Evolutionary conservation across 257 asterid genomes (phyloP).

Genomic region (Capsicum chinense): DNA sequence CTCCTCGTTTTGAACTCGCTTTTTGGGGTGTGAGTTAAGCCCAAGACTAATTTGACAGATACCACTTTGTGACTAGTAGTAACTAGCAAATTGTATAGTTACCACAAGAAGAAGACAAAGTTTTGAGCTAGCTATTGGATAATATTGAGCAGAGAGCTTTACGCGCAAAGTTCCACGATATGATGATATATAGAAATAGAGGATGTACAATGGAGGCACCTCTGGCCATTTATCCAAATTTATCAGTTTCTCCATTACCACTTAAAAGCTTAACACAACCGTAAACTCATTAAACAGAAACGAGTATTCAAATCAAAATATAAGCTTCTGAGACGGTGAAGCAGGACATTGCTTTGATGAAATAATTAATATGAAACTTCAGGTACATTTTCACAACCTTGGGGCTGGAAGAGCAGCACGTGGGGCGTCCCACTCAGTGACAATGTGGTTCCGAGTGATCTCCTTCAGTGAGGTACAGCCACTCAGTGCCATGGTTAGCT

Average conservation of each 20-base stretch:
- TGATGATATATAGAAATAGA: slow-evolving; percentile 25
- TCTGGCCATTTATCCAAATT: slow-evolving; percentile 24
- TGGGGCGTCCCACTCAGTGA: slow-evolving; percentile 79
- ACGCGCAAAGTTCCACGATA: neutral
- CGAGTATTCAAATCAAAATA: slow-evolving; percentile 25
- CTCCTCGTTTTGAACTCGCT: too few relatives aligned
- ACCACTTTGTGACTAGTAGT: too few relatives aligned
- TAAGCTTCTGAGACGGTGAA: slow-evolving; percentile 34
- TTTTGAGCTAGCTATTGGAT: too few relatives aligned
- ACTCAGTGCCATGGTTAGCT: slow-evolving; percentile 92
- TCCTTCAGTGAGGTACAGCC: slow-evolving; percentile 79
- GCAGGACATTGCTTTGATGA: slow-evolving; percentile 26
- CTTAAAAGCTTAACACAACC: neutral
- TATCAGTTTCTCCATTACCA: neutral
- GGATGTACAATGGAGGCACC: slow-evolving; percentile 31
- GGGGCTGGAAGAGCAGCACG: slow-evolving; percentile 52
- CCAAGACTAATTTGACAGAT: too few relatives aligned
- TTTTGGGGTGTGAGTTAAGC: too few relatives aligned
- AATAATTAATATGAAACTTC: neutral
- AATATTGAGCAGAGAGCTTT: too few relatives aligned
- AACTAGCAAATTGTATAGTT: too few relatives aligned
- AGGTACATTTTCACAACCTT: slow-evolving; percentile 53
- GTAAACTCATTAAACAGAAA: slow-evolving; percentile 30
- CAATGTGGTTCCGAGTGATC: slow-evolving; percentile 83
- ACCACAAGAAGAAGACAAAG: too few relatives aligned